These are phyloP conservation scores for Phytophthora colocasiae DNA, from an alignment of 352 stramenopile genomes.

Conservation along the genomic window DNA sequence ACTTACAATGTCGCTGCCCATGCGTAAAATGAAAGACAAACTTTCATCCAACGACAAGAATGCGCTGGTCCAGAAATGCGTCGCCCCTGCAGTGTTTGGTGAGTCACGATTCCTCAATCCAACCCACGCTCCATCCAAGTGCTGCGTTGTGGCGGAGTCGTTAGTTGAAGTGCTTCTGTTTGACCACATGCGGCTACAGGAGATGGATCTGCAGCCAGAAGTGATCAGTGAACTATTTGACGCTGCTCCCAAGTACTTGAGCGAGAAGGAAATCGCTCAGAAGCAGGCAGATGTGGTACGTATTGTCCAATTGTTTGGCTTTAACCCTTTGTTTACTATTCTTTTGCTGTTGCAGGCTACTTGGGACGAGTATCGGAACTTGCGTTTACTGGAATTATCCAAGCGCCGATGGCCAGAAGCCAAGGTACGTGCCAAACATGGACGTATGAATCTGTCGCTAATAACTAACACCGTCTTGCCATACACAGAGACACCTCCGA, in stretches of 20 bases:
- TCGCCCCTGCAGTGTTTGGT: conserved; percentile 66
- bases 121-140: conserved; percentile 59
- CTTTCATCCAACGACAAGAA: conserved; percentile 47
- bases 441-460: background rate
- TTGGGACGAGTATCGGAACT: conserved; percentile 76
- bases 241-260: conserved; percentile 61
- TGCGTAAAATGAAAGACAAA: conserved; percentile 29
- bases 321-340: background rate
- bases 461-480: conserved; percentile 8
- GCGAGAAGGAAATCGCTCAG: conserved; percentile 58
- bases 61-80: conserved; percentile 51
- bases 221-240: conserved; percentile 63
- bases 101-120: conserved; percentile 67
- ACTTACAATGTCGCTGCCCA: conserved; percentile 19
- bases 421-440: conserved; percentile 39
- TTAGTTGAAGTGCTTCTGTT: conserved; percentile 79
- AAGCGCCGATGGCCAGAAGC: conserved; percentile 74
- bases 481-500: conserved; percentile 61
- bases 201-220: conserved; percentile 74
- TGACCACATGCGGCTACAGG: conserved; percentile 75
- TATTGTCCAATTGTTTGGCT: background rate
- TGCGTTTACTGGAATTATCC: conserved; percentile 70
- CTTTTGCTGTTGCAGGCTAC: conserved; percentile 44
- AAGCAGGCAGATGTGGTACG: conserved; percentile 48
- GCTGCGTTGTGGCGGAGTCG: conserved; percentile 68